Evolutionary conservation across 805 yeast species (phyloP).

Genomic region (Kodamaea sagamina): DNA sequence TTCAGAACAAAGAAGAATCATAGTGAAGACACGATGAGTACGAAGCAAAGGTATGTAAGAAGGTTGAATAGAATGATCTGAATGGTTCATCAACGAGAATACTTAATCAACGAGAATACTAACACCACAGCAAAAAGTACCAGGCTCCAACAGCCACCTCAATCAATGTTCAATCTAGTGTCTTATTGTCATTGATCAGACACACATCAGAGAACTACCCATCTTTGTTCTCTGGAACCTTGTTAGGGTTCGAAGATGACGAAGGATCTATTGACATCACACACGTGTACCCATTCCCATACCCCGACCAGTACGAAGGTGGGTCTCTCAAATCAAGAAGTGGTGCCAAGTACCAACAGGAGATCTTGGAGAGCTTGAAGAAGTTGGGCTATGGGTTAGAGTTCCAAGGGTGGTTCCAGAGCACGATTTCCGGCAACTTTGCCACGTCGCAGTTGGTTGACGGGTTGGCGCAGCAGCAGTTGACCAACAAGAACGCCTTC

Average conservation of each 20-base stretch:
- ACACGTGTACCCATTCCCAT: conserved; percentile 70
- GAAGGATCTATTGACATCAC: conserved; percentile 51
- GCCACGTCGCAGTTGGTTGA: conserved; percentile 68
- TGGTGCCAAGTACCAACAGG: conserved; percentile 68
- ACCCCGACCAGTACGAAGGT: conserved; percentile 61
- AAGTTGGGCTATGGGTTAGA: conserved; percentile 67
- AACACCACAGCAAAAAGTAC: conserved; percentile 20
- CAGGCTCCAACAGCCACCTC: conserved; percentile 40
- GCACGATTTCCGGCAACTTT: conserved; percentile 68
- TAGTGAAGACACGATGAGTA: conserved; percentile 11
- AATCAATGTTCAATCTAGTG: conserved; percentile 52
- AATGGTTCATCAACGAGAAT: too few relatives aligned
- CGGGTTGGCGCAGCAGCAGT: conserved; percentile 65
- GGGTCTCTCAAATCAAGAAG: conserved; percentile 61
- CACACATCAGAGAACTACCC: conserved; percentile 68
- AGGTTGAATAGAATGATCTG: too few relatives aligned
- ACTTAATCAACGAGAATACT: neutral
- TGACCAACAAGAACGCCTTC: conserved; percentile 55
- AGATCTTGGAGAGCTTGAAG: conserved; percentile 60
- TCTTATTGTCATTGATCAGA: conserved; percentile 60
- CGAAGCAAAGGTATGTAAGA: conserved; percentile 13
- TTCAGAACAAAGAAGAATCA: conserved; percentile 8
- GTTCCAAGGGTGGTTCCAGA: conserved; percentile 80
- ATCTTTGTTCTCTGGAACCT: conserved; percentile 64
- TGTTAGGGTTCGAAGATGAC: conserved; percentile 71